These are phyloP conservation scores for Naganishia vishniacii DNA, from an alignment of 768 basidiomycete species.

Conservation along the genomic window DNA sequence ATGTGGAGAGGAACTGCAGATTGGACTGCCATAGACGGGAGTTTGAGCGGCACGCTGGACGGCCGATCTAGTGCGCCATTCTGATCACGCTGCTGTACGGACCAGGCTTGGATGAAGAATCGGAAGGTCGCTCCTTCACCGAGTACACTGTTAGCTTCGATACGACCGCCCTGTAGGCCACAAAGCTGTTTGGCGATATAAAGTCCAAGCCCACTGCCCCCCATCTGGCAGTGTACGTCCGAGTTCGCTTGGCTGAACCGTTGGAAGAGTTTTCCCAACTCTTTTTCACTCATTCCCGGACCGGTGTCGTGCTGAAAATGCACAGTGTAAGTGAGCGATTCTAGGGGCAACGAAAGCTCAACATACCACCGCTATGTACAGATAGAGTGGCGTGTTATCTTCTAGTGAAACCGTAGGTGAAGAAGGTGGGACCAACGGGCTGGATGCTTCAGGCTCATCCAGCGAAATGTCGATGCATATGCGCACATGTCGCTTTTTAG, in stretches of 20 bases:
- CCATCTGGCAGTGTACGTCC: slow-evolving; percentile 22
- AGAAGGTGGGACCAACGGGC: neutral
- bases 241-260: slow-evolving; percentile 25
- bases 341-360: no score
- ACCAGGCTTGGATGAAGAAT: slow-evolving; percentile 6
- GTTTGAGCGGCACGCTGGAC: slow-evolving; percentile 3
- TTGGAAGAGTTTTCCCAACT: slow-evolving; percentile 21
- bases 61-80: neutral
- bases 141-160: slow-evolving; percentile 14
- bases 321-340: neutral
- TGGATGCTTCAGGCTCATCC: slow-evolving; percentile 4
- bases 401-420: neutral
- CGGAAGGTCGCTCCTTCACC: slow-evolving; percentile 23
- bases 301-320: slow-evolving; percentile 24
- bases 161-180: slow-evolving; percentile 24
- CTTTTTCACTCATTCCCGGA: slow-evolving; percentile 23
- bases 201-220: slow-evolving; percentile 25
- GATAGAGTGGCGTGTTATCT: neutral
- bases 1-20: neutral
- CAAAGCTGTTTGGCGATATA: slow-evolving; percentile 27
- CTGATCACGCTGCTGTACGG: neutral
- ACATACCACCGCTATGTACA: slow-evolving; percentile 21
- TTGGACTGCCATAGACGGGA: neutral
- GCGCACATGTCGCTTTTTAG: slow-evolving; percentile 5
- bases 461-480: slow-evolving; percentile 8